phyloP scores from a whole-genome alignment of 164 flowering plant species.

The Vitis riparia region DNA sequence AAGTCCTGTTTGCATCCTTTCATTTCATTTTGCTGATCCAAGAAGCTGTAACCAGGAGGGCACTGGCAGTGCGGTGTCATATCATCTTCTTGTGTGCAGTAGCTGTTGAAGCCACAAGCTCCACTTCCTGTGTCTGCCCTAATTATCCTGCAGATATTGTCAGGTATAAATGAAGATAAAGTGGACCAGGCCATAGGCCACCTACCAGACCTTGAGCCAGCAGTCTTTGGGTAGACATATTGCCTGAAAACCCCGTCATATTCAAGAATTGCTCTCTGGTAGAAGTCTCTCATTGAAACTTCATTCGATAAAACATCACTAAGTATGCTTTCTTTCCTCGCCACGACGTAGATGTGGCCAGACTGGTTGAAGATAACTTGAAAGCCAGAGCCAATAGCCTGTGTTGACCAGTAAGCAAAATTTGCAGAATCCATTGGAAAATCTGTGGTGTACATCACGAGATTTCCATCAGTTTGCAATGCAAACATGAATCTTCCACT shows the following conservation, averaged over 20 bases:
- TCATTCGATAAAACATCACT: too few species aligned
- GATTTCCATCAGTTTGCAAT: conserved; percentile 5
- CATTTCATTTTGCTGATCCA: background rate
- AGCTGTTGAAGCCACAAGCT: background rate
- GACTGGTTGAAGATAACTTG: background rate
- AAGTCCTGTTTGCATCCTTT: background rate
- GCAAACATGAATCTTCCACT: conserved; percentile 10
- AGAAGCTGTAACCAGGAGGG: background rate
- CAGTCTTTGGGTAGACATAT: background rate
- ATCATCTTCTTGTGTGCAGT: too few species aligned
- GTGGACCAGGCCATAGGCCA: background rate
- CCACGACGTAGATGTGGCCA: background rate
- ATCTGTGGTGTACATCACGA: conserved; percentile 1
- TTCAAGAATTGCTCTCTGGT: too few species aligned
- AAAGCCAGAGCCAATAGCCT: background rate
- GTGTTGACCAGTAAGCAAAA: background rate
- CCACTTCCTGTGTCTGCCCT: background rate
- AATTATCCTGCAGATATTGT: background rate
- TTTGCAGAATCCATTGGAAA: background rate
- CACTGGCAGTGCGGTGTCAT: too few species aligned
- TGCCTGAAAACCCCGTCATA: too few species aligned
- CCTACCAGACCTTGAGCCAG: background rate
- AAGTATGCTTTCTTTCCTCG: background rate
- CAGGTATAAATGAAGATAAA: background rate
- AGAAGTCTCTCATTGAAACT: background rate